Conservation (phyloP, 345 rosid genomes). For the Lepidium didymum region DNA sequence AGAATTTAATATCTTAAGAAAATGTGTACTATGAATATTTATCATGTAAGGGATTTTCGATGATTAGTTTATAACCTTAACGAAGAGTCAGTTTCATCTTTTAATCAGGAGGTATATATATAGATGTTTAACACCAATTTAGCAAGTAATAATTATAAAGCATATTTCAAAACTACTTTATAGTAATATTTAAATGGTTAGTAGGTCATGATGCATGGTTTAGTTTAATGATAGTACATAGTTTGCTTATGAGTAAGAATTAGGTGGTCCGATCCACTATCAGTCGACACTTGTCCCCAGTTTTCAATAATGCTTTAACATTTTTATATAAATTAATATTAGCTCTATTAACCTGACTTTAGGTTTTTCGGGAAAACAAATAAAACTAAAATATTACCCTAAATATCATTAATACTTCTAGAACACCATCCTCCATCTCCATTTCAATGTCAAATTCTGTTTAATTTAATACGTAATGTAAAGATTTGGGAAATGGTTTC, state of each 20-base stretch:
- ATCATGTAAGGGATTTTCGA: background rate
- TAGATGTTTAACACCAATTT: background rate
- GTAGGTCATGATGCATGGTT: slow-evolving; percentile 8
- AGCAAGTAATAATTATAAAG: background rate
- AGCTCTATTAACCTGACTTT: too few relatives aligned
- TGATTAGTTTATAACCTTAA: background rate
- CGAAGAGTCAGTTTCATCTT: background rate
- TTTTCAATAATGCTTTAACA: background rate
- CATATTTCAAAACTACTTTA: background rate
- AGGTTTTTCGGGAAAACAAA: slow-evolving; percentile 19
- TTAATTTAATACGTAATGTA: too few relatives aligned
- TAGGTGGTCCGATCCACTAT: slow-evolving; percentile 14
- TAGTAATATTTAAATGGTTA: background rate
- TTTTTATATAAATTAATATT: too few relatives aligned
- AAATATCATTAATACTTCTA: slow-evolving; percentile 16
- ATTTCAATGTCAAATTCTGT: too few relatives aligned
- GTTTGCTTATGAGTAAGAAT: background rate
- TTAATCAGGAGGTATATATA: background rate
- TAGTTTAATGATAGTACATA: background rate
- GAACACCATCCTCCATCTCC: too few relatives aligned
- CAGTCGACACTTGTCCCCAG: slow-evolving; percentile 18
- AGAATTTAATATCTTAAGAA: background rate
- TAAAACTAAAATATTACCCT: background rate
- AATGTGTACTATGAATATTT: background rate
- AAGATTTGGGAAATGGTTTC: too few relatives aligned